These are phyloP conservation scores for Phragmites australis DNA, from an alignment of 176 grass and related monocot species.

Conservation along the genomic window DNA sequence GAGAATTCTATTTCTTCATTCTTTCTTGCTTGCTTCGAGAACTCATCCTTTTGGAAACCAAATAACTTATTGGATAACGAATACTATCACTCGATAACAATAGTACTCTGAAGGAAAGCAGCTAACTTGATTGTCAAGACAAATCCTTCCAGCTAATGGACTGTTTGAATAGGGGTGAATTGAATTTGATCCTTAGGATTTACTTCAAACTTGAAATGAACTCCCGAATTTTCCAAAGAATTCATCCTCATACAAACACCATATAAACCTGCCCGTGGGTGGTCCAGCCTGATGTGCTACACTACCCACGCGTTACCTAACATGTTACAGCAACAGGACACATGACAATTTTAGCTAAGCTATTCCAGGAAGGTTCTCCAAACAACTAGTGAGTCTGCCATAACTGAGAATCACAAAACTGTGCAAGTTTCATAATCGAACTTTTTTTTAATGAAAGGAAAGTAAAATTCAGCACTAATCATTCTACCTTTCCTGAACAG, in stretches of 20 bases:
- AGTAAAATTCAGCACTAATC: background rate
- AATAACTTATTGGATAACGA: background rate
- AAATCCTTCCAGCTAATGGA: background rate
- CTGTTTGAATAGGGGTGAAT: background rate
- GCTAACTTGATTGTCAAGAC: background rate
- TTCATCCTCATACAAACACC: background rate
- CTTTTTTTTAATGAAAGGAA: background rate
- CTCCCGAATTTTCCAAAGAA: background rate
- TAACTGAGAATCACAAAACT: background rate
- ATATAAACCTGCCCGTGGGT: background rate
- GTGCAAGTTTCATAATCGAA: background rate
- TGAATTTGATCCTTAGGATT: background rate
- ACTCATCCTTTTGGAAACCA: background rate
- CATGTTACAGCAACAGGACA: background rate
- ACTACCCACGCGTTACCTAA: background rate
- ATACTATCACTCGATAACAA: background rate
- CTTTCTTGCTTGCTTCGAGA: background rate
- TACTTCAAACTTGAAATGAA: conserved; percentile 8
- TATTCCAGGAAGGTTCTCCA: background rate
- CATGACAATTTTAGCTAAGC: background rate
- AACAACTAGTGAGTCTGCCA: background rate
- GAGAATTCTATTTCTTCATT: background rate
- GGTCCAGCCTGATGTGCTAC: background rate
- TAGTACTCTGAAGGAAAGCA: background rate
- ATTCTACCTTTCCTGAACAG: background rate